These are phyloP conservation scores for Persicaria tinctoria DNA, from an alignment of 148 eudicot genomes.

Conservation along the genomic window DNA sequence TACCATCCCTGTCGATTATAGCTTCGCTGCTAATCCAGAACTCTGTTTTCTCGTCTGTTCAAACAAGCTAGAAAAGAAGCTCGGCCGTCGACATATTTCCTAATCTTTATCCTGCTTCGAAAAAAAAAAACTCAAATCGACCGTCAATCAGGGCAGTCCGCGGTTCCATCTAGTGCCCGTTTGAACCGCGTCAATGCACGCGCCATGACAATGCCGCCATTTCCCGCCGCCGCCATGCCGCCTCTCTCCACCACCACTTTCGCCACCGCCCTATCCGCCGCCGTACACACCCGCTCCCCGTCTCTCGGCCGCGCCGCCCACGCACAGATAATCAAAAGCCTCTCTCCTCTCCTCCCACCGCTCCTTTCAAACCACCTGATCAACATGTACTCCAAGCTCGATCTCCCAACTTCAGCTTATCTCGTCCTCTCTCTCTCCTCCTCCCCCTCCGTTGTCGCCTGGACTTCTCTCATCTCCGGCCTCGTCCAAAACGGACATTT, in stretches of 20 bases:
- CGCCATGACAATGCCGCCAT: constrained; percentile 16
- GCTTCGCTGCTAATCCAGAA: no score
- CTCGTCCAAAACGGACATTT: constrained; percentile 36
- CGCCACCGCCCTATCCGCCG: constrained; percentile 24
- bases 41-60: no score
- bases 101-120: no score
- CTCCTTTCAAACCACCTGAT: constrained; percentile 44
- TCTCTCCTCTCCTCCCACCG: constrained; percentile 17
- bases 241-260: constrained; percentile 24
- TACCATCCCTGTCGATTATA: no score
- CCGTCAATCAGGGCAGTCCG: no score
- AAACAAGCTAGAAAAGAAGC: no score
- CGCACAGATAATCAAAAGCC: constrained; percentile 32
- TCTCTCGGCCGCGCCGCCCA: constrained; percentile 41
- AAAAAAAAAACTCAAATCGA: no score
- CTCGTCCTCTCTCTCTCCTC: constrained; percentile 39
- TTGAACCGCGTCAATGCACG: constrained; percentile 2
- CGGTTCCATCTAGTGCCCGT: no score
- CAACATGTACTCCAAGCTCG: constrained; percentile 62
- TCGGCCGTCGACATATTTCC: no score
- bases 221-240: no score
- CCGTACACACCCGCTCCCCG: constrained; percentile 30
- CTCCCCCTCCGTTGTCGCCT: constrained; percentile 48
- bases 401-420: constrained; percentile 33
- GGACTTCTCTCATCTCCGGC: constrained; percentile 54